Evolutionary conservation across 2,329 filamentous ascomycete species (phyloP).

Genomic region (Talaromyces islandicus): DNA sequence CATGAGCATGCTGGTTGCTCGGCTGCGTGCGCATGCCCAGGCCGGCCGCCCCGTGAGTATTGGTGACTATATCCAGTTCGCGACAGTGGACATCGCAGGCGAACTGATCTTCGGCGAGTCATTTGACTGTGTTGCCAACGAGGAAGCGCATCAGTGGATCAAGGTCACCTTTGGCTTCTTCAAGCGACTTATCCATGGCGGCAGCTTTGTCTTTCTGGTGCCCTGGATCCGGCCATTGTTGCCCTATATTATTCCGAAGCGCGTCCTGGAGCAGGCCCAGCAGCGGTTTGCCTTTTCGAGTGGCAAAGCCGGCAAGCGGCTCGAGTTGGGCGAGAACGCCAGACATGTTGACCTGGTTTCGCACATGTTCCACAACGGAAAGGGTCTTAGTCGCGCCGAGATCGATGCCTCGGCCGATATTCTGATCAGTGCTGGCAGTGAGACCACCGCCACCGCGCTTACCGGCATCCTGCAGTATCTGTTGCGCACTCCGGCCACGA

Average conservation of each 20-base stretch:
- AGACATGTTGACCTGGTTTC: neutral
- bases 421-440: constrained; percentile 48
- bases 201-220: neutral
- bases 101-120: constrained; percentile 1
- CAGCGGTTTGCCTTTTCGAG: neutral
- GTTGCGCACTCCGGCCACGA: constrained; percentile 23
- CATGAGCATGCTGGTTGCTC: neutral
- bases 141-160: neutral
- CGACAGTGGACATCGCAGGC: neutral
- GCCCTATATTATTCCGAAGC: no score
- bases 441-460: constrained; percentile 47
- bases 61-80: neutral
- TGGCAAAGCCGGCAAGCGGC: neutral
- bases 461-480: constrained; percentile 43
- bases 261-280: neutral
- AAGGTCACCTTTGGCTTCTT: neutral
- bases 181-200: neutral
- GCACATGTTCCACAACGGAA: neutral
- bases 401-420: constrained; percentile 34
- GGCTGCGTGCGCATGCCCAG: neutral
- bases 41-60: neutral
- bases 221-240: neutral
- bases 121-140: no score
- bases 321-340: no score
- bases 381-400: constrained; percentile 24